Percentiles rank a stretch among this genome's conserved stretches.
Evolutionary conservation across 1,139 yeast species (phyloP).

Genomic region (Meyerozyma guilliermondii): DNA sequence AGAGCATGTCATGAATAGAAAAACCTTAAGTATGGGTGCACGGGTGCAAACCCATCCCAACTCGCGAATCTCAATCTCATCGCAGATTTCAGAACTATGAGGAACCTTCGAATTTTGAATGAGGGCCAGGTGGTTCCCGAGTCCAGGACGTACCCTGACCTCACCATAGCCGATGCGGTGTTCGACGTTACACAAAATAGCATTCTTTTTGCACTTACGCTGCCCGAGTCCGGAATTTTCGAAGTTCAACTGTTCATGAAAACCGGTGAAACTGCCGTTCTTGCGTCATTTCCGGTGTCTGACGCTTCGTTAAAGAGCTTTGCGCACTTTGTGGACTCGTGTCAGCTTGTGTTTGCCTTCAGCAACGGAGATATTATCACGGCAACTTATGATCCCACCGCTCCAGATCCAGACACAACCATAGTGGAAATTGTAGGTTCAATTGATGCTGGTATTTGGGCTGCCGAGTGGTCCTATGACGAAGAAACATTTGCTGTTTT

Average conservation of each 20-base stretch:
- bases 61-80: neutral
- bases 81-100: too few species aligned
- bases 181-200: constrained; percentile 76
- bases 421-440: constrained; percentile 76
- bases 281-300: constrained; percentile 53
- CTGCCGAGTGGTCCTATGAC: constrained; percentile 88
- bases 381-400: constrained; percentile 52
- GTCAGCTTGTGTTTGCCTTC: constrained; percentile 58
- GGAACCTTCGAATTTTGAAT: constrained; percentile 54
- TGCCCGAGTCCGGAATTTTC: constrained; percentile 51
- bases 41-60: neutral
- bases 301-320: constrained; percentile 39
- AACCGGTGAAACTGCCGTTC: constrained; percentile 45
- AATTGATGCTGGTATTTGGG: constrained; percentile 67
- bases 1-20: neutral
- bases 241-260: constrained; percentile 52
- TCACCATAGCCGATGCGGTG: constrained; percentile 51
- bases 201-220: constrained; percentile 62
- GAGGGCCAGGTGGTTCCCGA: constrained; percentile 48
- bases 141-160: constrained; percentile 56
- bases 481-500: constrained; percentile 77
- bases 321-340: constrained; percentile 60
- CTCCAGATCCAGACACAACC: constrained; percentile 49
- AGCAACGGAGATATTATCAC: constrained; percentile 65
- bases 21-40: neutral